Conservation (phyloP, 1,139 yeast genomes). For the Kodamaea fungicola region DNA sequence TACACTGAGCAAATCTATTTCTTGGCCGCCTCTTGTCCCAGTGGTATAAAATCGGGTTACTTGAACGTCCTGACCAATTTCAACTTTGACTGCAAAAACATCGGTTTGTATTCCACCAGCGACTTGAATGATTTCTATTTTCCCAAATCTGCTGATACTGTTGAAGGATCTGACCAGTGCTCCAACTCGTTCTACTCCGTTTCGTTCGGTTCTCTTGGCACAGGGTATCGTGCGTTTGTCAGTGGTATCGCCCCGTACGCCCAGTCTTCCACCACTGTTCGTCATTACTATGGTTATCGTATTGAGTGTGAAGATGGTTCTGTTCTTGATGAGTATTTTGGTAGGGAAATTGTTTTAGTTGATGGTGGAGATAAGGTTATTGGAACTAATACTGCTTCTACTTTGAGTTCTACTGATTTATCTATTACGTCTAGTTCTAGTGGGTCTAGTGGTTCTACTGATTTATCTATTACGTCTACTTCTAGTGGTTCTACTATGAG, state of each 20-base stretch:
- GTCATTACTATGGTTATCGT: constrained; percentile 12
- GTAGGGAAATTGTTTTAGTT: constrained; percentile 10
- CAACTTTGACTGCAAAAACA: constrained; percentile 14
- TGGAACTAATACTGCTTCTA: constrained; percentile 1
- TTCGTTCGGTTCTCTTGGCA: constrained; percentile 9
- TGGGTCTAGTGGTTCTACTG: neutral
- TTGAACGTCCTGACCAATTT: constrained; percentile 13
- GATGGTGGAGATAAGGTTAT: constrained; percentile 9
- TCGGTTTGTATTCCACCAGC: constrained; percentile 10
- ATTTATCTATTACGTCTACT: neutral
- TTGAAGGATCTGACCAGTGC: constrained; percentile 8
- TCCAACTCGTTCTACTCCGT: constrained; percentile 8
- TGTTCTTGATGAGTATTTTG: constrained; percentile 6
- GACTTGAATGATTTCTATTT: constrained; percentile 16
- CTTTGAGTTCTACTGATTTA: neutral
- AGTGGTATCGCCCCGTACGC: constrained; percentile 15
- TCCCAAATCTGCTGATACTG: constrained; percentile 10
- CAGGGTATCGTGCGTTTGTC: constrained; percentile 14
- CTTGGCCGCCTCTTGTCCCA: constrained; percentile 14
- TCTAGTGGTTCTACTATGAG: neutral
- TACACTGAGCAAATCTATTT: constrained; percentile 14
- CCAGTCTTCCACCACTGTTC: constrained; percentile 5
- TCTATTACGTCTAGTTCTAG: neutral
- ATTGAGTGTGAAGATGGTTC: constrained; percentile 15
- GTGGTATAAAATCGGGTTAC: constrained; percentile 13